phyloP scores from a whole-genome alignment of 139 green algal genomes.

The Tetratostichococcus sp. region DNA sequence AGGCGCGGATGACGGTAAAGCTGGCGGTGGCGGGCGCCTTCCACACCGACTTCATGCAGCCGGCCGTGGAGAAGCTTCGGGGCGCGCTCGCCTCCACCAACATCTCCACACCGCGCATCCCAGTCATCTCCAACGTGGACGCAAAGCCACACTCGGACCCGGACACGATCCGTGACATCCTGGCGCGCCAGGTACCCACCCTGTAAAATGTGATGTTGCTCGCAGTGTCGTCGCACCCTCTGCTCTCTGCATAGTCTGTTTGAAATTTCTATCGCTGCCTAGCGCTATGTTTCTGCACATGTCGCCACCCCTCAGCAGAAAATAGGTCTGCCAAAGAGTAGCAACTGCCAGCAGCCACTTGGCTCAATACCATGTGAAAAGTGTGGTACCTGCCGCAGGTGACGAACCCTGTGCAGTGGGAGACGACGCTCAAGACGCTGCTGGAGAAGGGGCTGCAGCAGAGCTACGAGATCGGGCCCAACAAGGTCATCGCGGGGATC shows the following conservation, averaged over 20 bases:
- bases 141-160: constrained; percentile 91
- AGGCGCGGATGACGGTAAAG: constrained; percentile 73
- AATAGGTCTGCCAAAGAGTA: no score
- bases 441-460: constrained; percentile 77
- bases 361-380: no score
- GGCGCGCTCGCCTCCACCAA: constrained; percentile 71
- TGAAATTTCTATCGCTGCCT: no score
- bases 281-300: no score
- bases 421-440: constrained; percentile 83
- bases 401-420: constrained; percentile 94
- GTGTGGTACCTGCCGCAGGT: no score
- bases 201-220: no score
- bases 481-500: constrained; percentile 91
- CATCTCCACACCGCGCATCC: constrained; percentile 82
- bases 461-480: constrained; percentile 85
- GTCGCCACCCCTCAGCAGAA: no score
- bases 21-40: constrained; percentile 97
- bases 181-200: constrained; percentile 75
- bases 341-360: no score
- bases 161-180: constrained; percentile 83
- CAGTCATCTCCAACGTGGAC: constrained; percentile 98
- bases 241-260: no score
- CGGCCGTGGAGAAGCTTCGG: constrained; percentile 79
- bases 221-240: no score
- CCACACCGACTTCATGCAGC: constrained; percentile 95